phyloP scores from a whole-genome alignment of 1,139 yeast species.

The Taiozyma onychis region DNA sequence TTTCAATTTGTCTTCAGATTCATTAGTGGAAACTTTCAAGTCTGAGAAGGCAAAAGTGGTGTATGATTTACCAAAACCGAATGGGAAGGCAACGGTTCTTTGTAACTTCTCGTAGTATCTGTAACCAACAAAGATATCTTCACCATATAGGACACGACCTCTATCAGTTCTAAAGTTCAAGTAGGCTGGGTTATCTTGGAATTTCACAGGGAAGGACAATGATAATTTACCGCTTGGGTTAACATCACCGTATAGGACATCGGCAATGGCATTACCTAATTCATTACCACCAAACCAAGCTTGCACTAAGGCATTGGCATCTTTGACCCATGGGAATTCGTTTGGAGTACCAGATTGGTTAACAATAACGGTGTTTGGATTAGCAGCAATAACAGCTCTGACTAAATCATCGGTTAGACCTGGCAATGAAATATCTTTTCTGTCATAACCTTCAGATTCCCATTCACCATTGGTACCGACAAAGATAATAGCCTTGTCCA shows the following conservation, averaged over 20 bases:
- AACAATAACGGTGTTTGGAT: constrained; percentile 47
- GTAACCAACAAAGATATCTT: constrained; percentile 52
- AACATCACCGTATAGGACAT: constrained; percentile 54
- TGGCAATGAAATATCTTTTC: constrained; percentile 34
- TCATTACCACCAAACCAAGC: constrained; percentile 47
- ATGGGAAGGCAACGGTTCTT: constrained; percentile 46
- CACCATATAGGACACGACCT: constrained; percentile 49
- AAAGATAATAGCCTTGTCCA: constrained; percentile 42
- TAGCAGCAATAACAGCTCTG: constrained; percentile 39
- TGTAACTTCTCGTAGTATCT: constrained; percentile 49
- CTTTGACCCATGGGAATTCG: constrained; percentile 48
- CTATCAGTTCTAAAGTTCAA: constrained; percentile 40
- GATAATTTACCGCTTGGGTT: constrained; percentile 64
- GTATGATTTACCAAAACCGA: constrained; percentile 58
- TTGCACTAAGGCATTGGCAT: constrained; percentile 45
- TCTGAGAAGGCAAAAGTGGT: constrained; percentile 37
- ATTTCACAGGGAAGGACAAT: constrained; percentile 46
- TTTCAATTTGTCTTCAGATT: constrained; percentile 28
- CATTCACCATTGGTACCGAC: constrained; percentile 44
- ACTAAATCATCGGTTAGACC: constrained; percentile 43
- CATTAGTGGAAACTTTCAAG: constrained; percentile 22
- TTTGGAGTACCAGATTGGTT: constrained; percentile 64
- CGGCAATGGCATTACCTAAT: constrained; percentile 48
- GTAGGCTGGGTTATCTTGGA: constrained; percentile 45
- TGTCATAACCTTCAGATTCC: constrained; percentile 40